Conservation (phyloP, 345 rosid genomes). For the Ceriops tagal region DNA sequence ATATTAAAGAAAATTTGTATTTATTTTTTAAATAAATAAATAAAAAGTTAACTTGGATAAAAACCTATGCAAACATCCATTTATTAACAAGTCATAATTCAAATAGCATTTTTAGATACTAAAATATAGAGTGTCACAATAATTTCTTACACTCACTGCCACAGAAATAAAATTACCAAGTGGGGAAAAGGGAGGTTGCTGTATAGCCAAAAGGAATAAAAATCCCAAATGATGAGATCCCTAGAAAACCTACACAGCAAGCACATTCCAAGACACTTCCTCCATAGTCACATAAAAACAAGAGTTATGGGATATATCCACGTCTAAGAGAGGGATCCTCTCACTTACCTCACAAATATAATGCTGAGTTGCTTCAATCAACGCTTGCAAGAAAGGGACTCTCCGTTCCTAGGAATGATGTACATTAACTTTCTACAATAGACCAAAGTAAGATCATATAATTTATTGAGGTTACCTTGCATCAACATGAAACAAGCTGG, state of each 20-base stretch:
- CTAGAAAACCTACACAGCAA: background rate
- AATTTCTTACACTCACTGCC: too few relatives aligned
- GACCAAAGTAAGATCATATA: background rate
- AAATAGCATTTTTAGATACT: background rate
- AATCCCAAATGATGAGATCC: slow-evolving; percentile 4
- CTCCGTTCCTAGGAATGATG: background rate
- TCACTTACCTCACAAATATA: background rate
- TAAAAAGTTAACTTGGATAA: background rate
- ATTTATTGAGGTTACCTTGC: background rate
- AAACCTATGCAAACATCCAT: slow-evolving; percentile 2
- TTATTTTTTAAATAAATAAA: background rate
- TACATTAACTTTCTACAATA: background rate
- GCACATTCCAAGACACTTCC: background rate
- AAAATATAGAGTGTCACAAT: too few relatives aligned
- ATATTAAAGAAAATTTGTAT: background rate
- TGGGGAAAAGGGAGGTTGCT: slow-evolving; percentile 12
- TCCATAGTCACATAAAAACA: background rate
- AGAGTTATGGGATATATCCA: background rate
- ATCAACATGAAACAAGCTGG: background rate
- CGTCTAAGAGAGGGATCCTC: background rate
- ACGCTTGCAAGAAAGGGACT: background rate
- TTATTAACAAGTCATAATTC: background rate
- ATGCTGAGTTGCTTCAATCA: background rate
- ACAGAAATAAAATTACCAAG: too few relatives aligned
- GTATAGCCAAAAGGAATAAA: background rate